A percentile compares a stretch with the other conserved stretches of the same genome.
Evolutionary conservation across 2,329 filamentous ascomycete genomes (phyloP).

Genomic region (Fusarium veterinarium): DNA sequence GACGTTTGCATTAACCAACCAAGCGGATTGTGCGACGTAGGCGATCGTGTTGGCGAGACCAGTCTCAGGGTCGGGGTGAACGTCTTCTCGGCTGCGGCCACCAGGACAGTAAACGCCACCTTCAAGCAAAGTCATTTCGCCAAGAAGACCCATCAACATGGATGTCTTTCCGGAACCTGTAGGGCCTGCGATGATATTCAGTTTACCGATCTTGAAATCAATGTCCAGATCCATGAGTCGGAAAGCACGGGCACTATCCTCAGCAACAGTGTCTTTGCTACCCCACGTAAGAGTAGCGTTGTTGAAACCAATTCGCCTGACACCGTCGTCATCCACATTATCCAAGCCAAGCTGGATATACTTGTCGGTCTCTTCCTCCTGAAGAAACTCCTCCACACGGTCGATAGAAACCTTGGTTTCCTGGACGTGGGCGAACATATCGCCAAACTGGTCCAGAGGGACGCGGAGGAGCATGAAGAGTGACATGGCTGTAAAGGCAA

Average conservation of each 20-base stretch:
- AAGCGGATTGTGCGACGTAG: slow-evolving; percentile 96
- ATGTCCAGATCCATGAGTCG: slow-evolving; percentile 85
- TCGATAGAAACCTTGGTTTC: slow-evolving; percentile 97
- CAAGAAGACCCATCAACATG: slow-evolving; percentile 92
- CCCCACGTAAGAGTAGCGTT: slow-evolving; percentile 92
- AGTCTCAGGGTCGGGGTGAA: slow-evolving; percentile 83
- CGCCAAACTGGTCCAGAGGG: slow-evolving; percentile 93
- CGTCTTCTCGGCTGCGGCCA: slow-evolving; percentile 85
- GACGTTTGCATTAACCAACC: slow-evolving; percentile 96
- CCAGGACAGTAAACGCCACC: slow-evolving; percentile 88
- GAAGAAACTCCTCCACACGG: slow-evolving; percentile 93
- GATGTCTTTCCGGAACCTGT: slow-evolving; percentile 97
- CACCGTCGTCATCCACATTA: slow-evolving; percentile 74
- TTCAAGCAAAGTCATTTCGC: slow-evolving; percentile 90
- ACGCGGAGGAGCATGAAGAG: slow-evolving; percentile 94
- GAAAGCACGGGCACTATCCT: slow-evolving; percentile 79
- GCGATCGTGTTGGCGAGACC: slow-evolving; percentile 91
- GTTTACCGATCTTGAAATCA: slow-evolving; percentile 83
- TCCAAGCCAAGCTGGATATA: slow-evolving; percentile 83
- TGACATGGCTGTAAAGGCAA: slow-evolving; percentile 96
- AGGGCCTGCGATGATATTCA: slow-evolving; percentile 93
- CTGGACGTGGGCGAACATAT: slow-evolving; percentile 98
- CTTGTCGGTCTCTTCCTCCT: slow-evolving; percentile 95
- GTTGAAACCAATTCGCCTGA: slow-evolving; percentile 84
- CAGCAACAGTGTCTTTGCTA: slow-evolving; percentile 68